Conservation (phyloP, 2,329 filamentous ascomycete species). For the Coniochaeta ligniaria region DNA sequence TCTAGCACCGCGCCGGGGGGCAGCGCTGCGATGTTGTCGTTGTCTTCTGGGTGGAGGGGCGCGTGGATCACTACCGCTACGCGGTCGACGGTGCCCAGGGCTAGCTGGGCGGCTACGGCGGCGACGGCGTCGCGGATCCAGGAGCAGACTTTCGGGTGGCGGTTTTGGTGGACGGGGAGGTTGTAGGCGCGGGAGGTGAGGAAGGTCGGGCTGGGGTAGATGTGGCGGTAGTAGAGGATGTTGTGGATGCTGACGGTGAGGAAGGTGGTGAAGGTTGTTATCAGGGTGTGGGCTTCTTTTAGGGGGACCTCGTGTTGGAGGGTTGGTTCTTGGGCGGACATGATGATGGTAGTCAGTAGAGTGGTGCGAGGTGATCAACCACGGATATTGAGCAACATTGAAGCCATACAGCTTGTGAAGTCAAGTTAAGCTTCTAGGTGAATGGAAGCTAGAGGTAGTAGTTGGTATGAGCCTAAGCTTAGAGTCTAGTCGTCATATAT, state of each 20-base stretch:
- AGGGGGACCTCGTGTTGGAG: conserved; percentile 21
- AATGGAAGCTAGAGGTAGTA: neutral
- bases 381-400: neutral
- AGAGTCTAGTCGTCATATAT: neutral
- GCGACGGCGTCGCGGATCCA: conserved; percentile 79
- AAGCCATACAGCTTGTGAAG: neutral
- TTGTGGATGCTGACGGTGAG: conserved; percentile 78
- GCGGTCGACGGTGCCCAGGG: conserved; percentile 41
- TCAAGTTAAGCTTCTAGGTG: neutral
- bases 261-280: conserved; percentile 69
- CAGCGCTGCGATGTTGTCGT: conserved; percentile 7
- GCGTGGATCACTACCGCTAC: conserved; percentile 42
- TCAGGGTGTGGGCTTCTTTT: conserved; percentile 45
- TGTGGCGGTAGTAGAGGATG: conserved; percentile 71
- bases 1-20: conserved; percentile 39
- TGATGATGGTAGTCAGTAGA: neutral
- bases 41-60: conserved; percentile 6
- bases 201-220: conserved; percentile 76
- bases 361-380: neutral
- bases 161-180: conserved; percentile 75
- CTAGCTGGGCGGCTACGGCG: conserved; percentile 63
- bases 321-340: neutral
- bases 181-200: conserved; percentile 75
- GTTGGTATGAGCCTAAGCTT: no score
- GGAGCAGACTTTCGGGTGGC: conserved; percentile 76